Evolutionary conservation across 148 eudicot species (phyloP), one percentile per base, ranked within the genome.

Genomic region (Camellia granthamiana): DNA sequence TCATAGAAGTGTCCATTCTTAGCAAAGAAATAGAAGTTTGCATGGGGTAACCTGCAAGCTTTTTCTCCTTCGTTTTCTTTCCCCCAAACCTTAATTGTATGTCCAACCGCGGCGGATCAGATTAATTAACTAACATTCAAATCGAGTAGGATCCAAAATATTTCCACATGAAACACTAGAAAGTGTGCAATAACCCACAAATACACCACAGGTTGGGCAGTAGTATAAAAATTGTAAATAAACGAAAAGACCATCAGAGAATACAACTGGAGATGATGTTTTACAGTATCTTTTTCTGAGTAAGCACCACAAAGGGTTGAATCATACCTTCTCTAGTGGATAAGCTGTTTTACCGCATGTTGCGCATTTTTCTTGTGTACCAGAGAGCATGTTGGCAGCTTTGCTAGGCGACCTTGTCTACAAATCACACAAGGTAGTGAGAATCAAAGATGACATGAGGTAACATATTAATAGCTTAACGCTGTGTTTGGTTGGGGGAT

Each of bases 281-380:
- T n/a, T 5, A 1, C 15, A n/a, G 12, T 72, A 16, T 7, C 59
- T 38, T 77, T 65, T 46, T 52, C 12, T 1, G 43, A 23, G 7
- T 42, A 44, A 9, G 7, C 71, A 49, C 67, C 46, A 46, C 66
- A 52, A 79, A 19, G 38, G 42, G 14, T 54, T 19, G 21, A 47
- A 19, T 63, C 38, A 59, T 87, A 93, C 98, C 96, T 95, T 95
- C 77, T 93, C 98, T n/a, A 95, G 77, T 16, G 98, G 98, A 84
- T 95, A 95, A 43, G 93, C 96, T 3, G 97, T 93, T 88, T 95
- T 95, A 52, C 90, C 90, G 51, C 98, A 95, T 69, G 98, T 91
- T 66, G 90, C 89, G 86, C 98, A 95, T 81, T 95, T 95, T 21
- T 93, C 98, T 84, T 93, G 97, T 8, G 98, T 95, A 76, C 98